Evolutionary conservation across 331 rosid species (phyloP).

Genomic region (Quercus lobata): DNA sequence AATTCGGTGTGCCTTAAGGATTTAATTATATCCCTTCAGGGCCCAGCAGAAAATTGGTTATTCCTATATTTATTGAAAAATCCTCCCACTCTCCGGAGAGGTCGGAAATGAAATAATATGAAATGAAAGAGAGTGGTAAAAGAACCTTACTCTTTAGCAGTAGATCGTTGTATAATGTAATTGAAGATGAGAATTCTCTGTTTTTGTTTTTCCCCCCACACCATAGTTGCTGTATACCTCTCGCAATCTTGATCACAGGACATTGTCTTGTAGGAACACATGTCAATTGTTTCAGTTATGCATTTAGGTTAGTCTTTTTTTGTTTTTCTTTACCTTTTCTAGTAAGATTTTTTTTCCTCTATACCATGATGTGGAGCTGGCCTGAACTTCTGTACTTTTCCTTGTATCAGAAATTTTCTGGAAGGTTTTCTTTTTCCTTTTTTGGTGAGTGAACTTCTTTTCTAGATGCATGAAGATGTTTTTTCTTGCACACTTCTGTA

Average conservation of each 20-base stretch:
- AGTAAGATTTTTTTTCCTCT: not conserved
- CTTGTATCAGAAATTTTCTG: not conserved
- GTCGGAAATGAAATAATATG: not conserved
- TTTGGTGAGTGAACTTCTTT: not conserved
- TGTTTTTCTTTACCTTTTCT: not conserved
- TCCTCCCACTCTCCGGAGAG: not conserved
- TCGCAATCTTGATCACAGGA: not conserved
- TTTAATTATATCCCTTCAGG: not conserved
- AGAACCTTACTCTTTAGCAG: not conserved
- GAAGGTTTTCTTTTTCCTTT: not conserved
- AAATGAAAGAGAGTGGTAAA: not conserved
- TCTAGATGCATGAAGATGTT: too few relatives aligned
- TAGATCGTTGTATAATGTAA: constrained; percentile 8
- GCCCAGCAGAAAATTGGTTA: not conserved
- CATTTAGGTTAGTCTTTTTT: not conserved
- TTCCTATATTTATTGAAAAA: not conserved
- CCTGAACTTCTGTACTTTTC: not conserved
- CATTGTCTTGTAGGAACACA: not conserved
- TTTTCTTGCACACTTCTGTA: too few relatives aligned
- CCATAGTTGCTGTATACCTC: not conserved
- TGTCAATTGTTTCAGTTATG: constrained; percentile 10
- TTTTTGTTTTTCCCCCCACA: not conserved
- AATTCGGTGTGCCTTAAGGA: constrained; percentile 56
- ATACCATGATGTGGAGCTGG: constrained; percentile 1
- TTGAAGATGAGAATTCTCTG: constrained; percentile 1